Evolutionary conservation across 306 rosid species (phyloP).

Genomic region (Cucumis cinereus): DNA sequence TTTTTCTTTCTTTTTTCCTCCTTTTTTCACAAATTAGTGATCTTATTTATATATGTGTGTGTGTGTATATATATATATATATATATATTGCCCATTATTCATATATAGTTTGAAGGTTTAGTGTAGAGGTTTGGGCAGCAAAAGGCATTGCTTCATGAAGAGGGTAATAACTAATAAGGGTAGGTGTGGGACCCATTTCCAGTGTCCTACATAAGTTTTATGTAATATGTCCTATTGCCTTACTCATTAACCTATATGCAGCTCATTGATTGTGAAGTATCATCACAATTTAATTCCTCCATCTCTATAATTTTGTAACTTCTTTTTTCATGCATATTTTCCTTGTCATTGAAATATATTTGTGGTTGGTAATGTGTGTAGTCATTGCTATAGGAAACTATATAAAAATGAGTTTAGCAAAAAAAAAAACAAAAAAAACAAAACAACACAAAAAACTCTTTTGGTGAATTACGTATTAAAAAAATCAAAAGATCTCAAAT

Average conservation of each 20-base stretch:
- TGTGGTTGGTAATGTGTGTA: no score
- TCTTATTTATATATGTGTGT: no score
- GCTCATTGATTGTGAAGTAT: slow-evolving; percentile 8
- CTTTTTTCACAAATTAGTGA: neutral
- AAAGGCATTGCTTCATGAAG: neutral
- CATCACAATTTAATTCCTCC: neutral
- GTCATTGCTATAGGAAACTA: no score
- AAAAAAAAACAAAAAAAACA: no score
- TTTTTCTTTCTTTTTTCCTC: neutral
- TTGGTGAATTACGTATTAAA: no score
- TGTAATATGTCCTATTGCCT: neutral
- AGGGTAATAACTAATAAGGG: neutral
- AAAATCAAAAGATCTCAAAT: no score
- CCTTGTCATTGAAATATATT: neutral
- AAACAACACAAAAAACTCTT: no score
- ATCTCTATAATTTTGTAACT: neutral
- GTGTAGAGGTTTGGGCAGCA: neutral
- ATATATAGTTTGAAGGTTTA: neutral
- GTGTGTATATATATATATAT: no score
- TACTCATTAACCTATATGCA: neutral
- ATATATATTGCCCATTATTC: no score
- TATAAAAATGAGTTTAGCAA: no score
- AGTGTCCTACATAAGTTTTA: neutral
- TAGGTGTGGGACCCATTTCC: neutral
- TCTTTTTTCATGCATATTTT: neutral